phyloP scores from a whole-genome alignment of 2,329 filamentous ascomycete species.

The Diaporthe velutina region DNA sequence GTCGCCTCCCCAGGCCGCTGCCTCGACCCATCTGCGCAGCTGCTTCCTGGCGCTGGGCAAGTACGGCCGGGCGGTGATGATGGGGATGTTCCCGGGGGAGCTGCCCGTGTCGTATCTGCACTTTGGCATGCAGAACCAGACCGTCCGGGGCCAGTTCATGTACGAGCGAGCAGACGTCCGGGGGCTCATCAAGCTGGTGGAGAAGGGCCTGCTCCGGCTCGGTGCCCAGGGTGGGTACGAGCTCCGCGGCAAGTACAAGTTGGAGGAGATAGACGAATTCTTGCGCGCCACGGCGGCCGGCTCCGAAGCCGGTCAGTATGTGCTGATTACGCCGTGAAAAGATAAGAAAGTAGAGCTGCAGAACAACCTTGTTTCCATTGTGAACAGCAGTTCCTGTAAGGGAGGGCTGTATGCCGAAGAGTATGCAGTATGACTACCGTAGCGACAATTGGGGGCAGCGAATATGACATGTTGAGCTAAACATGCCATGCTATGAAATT shows the following conservation, averaged over 20 bases:
- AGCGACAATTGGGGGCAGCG: too few species aligned
- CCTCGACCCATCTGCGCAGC: neutral
- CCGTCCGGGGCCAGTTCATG: neutral
- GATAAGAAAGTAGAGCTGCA: neutral
- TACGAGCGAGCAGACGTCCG: slow-evolving; percentile 1
- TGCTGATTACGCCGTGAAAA: neutral
- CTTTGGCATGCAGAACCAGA: neutral
- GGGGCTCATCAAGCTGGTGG: neutral
- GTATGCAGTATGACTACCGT: too few species aligned
- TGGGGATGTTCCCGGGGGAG: neutral
- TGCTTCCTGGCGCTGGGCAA: neutral
- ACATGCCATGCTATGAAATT: too few species aligned
- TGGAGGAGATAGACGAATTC: neutral
- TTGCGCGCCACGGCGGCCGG: neutral
- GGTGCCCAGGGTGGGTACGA: neutral
- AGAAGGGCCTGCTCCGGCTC: neutral
- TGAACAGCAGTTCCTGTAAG: neutral
- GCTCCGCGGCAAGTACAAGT: neutral
- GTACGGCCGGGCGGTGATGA: neutral
- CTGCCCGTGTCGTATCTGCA: neutral
- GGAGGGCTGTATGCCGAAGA: neutral
- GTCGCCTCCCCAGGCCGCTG: neutral
- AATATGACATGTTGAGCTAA: too few species aligned
- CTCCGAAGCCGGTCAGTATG: neutral
- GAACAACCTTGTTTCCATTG: neutral